phyloP scores from a whole-genome alignment of 306 rosid genomes.

The Rosa chinensis region DNA sequence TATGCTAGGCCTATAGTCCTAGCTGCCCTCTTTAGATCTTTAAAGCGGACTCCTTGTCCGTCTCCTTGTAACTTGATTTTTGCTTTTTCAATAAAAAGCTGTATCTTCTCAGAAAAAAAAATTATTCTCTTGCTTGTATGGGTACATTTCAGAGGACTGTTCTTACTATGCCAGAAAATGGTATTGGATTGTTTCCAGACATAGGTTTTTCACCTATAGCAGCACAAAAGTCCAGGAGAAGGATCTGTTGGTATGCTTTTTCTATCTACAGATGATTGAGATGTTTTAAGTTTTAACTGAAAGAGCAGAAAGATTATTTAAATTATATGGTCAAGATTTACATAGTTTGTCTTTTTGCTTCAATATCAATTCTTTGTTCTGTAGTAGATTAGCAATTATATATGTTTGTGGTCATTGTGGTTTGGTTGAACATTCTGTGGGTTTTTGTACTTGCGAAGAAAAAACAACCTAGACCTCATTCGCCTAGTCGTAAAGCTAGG shows the following conservation, averaged over 20 bases:
- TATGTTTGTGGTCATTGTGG: no score
- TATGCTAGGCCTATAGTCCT: no score
- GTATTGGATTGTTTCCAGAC: constrained; percentile 95
- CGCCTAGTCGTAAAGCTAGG: no score
- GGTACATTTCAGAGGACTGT: constrained; percentile 67
- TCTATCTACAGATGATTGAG: not conserved
- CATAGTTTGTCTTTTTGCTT: constrained; percentile 21
- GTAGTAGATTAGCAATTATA: not conserved
- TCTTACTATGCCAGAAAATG: constrained; percentile 99
- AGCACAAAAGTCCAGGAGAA: constrained; percentile 90
- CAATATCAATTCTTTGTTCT: constrained; percentile 14
- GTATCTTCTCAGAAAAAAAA: no score
- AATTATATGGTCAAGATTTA: not conserved
- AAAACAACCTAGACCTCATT: no score
- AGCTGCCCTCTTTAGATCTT: no score
- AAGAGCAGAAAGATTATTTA: not conserved
- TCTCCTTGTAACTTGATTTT: no score
- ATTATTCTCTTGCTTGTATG: not conserved
- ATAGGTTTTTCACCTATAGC: constrained; percentile 94
- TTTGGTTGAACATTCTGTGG: no score
- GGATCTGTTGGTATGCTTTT: constrained; percentile 81
- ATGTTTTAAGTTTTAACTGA: not conserved
- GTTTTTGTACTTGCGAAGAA: no score
- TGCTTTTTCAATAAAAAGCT: no score
- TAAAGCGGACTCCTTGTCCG: no score